A percentile compares a stretch with the other conserved stretches of the same genome.
Evolutionary conservation across 495 filamentous ascomycete species (phyloP).

Genomic region (Penicillium riverlandense): DNA sequence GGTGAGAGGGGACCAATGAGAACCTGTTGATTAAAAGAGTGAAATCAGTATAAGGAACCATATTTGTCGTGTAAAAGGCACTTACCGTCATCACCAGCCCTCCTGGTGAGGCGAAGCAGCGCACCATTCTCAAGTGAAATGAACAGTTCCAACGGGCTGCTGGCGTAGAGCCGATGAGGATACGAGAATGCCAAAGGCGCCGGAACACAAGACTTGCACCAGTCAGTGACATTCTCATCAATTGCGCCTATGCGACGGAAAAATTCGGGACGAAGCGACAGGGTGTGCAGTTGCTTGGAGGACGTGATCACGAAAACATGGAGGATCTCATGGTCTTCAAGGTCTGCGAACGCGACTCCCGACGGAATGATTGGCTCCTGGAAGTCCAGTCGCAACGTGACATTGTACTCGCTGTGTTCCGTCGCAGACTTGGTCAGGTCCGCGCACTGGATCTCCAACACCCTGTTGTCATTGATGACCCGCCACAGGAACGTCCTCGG

Average conservation of each 20-base stretch:
- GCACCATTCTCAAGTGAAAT: constrained; percentile 78
- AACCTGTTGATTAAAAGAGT: constrained; percentile 26
- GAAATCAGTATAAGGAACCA: background rate
- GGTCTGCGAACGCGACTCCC: constrained; percentile 75
- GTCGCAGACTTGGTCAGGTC: constrained; percentile 69
- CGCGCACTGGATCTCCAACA: constrained; percentile 74
- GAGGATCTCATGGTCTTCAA: constrained; percentile 68
- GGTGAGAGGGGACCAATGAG: constrained; percentile 67
- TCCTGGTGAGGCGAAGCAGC: constrained; percentile 63
- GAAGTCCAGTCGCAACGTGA: constrained; percentile 73
- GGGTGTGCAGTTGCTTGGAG: constrained; percentile 68
- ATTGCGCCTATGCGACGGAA: constrained; percentile 60
- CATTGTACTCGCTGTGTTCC: constrained; percentile 54
- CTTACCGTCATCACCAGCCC: constrained; percentile 59
- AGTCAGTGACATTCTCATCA: constrained; percentile 63
- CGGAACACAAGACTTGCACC: constrained; percentile 67
- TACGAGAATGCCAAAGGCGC: constrained; percentile 67
- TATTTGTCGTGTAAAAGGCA: constrained; percentile 5
- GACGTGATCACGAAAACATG: constrained; percentile 75
- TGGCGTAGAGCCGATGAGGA: constrained; percentile 73
- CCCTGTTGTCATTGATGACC: constrained; percentile 69
- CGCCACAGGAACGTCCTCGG: constrained; percentile 88
- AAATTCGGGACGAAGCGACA: constrained; percentile 72
- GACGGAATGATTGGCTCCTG: constrained; percentile 59
- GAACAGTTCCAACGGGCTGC: constrained; percentile 64